Base-by-base conservation (phyloP, 495 filamentous ascomycete species). In the Aspergillus homomorphus region DNA sequence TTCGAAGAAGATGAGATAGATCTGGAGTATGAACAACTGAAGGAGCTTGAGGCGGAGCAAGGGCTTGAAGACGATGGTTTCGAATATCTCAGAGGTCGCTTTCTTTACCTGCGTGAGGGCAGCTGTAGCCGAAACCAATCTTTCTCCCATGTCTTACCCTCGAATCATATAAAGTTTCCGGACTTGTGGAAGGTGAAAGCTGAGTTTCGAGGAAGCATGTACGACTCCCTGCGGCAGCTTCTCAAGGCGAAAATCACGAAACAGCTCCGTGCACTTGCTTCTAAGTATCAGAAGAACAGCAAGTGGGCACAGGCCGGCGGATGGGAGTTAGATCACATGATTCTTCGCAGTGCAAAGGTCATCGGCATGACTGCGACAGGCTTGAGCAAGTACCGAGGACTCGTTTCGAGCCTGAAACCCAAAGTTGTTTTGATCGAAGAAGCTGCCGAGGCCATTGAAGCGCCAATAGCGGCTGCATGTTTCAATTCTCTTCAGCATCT, bases 331-430 rank as follows among this genome's bases (percentile, higher is more conserved):
- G 76, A 88, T 64, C 60, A 72, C 51, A 62, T 68, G 10, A 67
- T 82, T 22, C 70, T 89, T 3, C 66, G 73, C 48, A 60, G 74
- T 4, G 73, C 81, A 8, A 88, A 84, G 61, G 57, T 91, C 1
- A 74, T 92, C 51, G 89, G 89, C 9, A 82, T 89, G 78, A 92
- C 89, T 6, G 88, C 85, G 0, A 91, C 93, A 0, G 94, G 94
- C 4, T 68, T 97, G n/a, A 90, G 86, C 66, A 97, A 97, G 63
- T 92, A 94, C 60, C 84, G 93, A 18, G 84, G 75, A 2, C 74
- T 96, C 0, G 71, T 98, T 21, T 82, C 88, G 14, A 84, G 83
- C 22, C 59, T 96, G 18, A 75, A 82, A 26, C 92, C 94, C 0
- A 82, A 73, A 45, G 73, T 87, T 4, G 71, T 90, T 1, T 61